Conservation (phyloP, 2,329 filamentous ascomycete species). For the Zymoseptoria pseudotritici region DNA sequence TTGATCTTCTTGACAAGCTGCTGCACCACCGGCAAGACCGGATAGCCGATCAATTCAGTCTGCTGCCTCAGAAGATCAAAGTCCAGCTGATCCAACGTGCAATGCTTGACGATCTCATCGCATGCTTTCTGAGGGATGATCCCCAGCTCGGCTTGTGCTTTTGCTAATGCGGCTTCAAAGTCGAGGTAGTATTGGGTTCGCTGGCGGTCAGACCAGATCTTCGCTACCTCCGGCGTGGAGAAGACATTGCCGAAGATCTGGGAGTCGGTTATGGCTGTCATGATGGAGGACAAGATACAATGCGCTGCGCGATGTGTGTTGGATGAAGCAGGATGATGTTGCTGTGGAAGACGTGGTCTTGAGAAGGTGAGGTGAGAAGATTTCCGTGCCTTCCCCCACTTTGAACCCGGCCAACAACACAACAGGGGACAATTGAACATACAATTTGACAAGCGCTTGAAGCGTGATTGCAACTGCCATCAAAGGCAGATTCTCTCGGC, state of each 20-base stretch:
- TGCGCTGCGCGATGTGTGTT: not conserved
- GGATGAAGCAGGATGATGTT: not conserved
- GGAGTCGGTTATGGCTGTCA: constrained; percentile 25
- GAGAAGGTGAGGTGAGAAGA: not conserved
- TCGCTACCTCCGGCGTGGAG: constrained; percentile 19
- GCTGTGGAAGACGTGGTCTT: not conserved
- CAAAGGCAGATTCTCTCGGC: too few relatives aligned
- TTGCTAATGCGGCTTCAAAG: constrained; percentile 26
- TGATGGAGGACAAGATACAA: constrained; percentile 2
- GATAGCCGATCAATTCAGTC: constrained; percentile 24
- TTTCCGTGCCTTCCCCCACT: not conserved
- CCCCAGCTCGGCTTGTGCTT: constrained; percentile 22
- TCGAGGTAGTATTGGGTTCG: constrained; percentile 24
- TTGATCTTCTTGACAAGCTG: constrained; percentile 24
- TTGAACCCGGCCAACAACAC: too few relatives aligned
- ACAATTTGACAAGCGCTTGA: too few relatives aligned
- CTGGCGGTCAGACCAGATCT: constrained; percentile 26
- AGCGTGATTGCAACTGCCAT: too few relatives aligned
- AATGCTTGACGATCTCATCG: constrained; percentile 23
- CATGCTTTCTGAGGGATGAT: constrained; percentile 26
- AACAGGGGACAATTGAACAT: too few relatives aligned
- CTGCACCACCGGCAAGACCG: constrained; percentile 22
- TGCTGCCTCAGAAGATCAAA: constrained; percentile 20
- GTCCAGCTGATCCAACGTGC: constrained; percentile 15
- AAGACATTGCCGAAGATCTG: constrained; percentile 25